Percentiles rank a stretch among this genome's conserved stretches.
Evolutionary conservation across 164 flowering plant genomes (phyloP).

Genomic region (Pachysandra terminalis): DNA sequence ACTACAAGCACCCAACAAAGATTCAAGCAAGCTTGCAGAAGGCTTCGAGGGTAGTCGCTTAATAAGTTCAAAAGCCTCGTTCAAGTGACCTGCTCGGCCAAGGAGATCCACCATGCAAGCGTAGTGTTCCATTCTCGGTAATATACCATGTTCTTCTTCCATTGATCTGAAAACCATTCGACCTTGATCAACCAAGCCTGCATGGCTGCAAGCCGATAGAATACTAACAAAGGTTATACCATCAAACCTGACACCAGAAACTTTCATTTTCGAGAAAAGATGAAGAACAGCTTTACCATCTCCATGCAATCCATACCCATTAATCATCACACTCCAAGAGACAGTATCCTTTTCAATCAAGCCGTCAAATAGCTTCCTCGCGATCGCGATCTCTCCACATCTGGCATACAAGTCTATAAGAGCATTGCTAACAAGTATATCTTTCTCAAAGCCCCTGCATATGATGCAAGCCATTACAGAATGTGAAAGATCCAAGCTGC

Average conservation of each 20-base stretch:
- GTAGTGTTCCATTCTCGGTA: conserved; percentile 47
- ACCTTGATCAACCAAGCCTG: conserved; percentile 50
- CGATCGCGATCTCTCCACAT: conserved; percentile 40
- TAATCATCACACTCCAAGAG: conserved; percentile 55
- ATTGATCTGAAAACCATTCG: conserved; percentile 33
- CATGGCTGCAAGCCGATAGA: conserved; percentile 61
- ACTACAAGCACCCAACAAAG: conserved; percentile 55
- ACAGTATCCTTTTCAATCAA: conserved; percentile 33
- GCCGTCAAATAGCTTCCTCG: conserved; percentile 41
- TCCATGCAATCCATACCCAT: conserved; percentile 51
- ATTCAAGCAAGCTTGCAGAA: conserved; percentile 32
- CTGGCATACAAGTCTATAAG: conserved; percentile 54
- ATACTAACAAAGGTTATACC: conserved; percentile 34
- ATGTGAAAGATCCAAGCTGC: conserved; percentile 20
- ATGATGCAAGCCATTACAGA: conserved; percentile 36
- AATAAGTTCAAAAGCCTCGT: conserved; percentile 47
- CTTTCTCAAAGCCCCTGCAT: conserved; percentile 34
- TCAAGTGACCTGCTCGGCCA: conserved; percentile 45
- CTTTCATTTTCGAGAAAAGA: conserved; percentile 41
- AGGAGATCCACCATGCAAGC: conserved; percentile 64
- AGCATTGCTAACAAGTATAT: conserved; percentile 38
- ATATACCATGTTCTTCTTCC: conserved; percentile 30
- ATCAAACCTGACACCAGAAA: conserved; percentile 35
- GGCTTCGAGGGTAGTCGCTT: conserved; percentile 35
- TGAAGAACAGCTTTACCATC: conserved; percentile 36